Base-by-base conservation (phyloP, 139 green algal species). In the Chlamydomonas urium region DNA sequence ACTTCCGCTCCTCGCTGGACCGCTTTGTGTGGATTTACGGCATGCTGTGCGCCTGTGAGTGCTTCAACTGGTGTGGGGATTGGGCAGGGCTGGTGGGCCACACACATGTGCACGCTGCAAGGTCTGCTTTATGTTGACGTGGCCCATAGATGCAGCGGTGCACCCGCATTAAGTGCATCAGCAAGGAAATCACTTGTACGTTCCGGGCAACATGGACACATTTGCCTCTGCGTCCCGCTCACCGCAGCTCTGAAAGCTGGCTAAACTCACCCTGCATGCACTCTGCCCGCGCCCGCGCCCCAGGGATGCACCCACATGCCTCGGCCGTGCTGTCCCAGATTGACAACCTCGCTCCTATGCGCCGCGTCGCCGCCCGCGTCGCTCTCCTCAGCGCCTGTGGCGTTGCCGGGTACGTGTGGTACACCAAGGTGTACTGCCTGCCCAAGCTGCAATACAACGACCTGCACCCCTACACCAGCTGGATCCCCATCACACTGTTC, bases 21-120 rank as follows among this genome's bases (percentile, higher is more conserved):
- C 80, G 94, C 42, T 98, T 96, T 76, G 78, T 98, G 29, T 98
- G 94, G 94, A 97, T 98, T 62, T 89, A 92, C 50, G 94, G 94
- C 78, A 98, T 98, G 94, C 31, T 96, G 2, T 97, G 90, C 56
- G 94, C 91, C 4, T 94, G n/a, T n/a, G n/a, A n/a, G n/a, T n/a
- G n/a, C n/a, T n/a, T n/a, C n/a, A n/a, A 84, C 65, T 36, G n/a
- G n/a, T n/a, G n/a, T 48, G n/a, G n/a, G n/a, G n/a, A n/a, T n/a
- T n/a, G n/a, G n/a, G n/a, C n/a, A n/a, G n/a, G n/a, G n/a, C n/a
- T n/a, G n/a, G n/a, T n/a, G n/a, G n/a, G n/a, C n/a, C n/a, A n/a
- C n/a, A n/a, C n/a, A n/a, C n/a, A n/a, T n/a, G n/a, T n/a, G n/a
- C n/a, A n/a, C n/a, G n/a, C n/a, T n/a, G n/a, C n/a, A n/a, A n/a